These are phyloP conservation scores for Coniochaeta prunicola DNA, from an alignment of 2,329 filamentous ascomycete genomes.

Conservation along the genomic window DNA sequence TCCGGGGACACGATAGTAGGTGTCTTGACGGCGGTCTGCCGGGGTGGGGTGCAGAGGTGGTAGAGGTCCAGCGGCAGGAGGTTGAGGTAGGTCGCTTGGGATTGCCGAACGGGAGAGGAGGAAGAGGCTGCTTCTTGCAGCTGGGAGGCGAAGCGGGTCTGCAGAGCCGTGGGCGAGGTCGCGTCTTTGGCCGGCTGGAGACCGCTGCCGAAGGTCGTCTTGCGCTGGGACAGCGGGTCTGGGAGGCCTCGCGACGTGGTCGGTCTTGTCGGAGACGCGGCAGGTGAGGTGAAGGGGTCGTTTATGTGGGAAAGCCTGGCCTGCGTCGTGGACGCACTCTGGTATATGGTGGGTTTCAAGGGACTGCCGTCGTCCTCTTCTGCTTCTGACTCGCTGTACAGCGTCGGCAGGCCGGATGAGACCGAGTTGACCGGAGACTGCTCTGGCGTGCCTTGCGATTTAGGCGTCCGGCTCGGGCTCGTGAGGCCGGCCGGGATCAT, in stretches of 20 bases:
- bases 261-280: not conserved
- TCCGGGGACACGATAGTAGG: not conserved
- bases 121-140: not conserved
- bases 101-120: not conserved
- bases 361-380: constrained; percentile 21
- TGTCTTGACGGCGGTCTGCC: not conserved
- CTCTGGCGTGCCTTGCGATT: constrained; percentile 6
- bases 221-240: not conserved
- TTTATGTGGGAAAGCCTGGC: not conserved
- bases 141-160: not conserved
- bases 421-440: constrained; percentile 33
- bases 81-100: not conserved
- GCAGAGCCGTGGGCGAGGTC: not conserved
- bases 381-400: constrained; percentile 47
- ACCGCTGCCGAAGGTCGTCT: not conserved
- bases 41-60: not conserved
- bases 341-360: constrained; percentile 1
- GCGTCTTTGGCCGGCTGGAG: not conserved
- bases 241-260: not conserved
- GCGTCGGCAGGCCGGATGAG: constrained; percentile 47
- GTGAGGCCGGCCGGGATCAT: constrained; percentile 28
- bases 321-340: constrained; percentile 8
- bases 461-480: constrained; percentile 31
- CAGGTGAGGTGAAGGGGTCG: constrained; percentile 1
- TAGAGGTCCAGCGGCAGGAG: not conserved